Evolutionary conservation across 2,329 filamentous ascomycete genomes (phyloP).

Genomic region (Didymella lethalis): DNA sequence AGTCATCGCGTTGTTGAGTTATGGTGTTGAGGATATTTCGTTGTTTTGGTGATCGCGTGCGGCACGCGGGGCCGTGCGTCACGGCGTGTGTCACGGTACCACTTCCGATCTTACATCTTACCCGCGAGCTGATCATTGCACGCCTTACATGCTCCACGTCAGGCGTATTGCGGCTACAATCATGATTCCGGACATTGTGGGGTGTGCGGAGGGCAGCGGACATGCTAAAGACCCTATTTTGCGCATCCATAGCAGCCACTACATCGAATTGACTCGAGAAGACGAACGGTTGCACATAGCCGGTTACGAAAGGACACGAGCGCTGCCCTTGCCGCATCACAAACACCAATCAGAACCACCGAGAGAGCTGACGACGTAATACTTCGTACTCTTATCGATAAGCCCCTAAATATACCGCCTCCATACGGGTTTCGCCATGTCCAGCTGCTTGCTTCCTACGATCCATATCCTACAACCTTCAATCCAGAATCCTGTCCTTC

Average conservation of each 20-base stretch:
- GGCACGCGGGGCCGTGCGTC: too few species aligned
- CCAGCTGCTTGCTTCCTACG: constrained; percentile 12
- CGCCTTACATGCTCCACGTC: constrained; percentile 7
- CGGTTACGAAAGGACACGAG: constrained; percentile 11
- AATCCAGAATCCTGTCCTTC: constrained; percentile 6
- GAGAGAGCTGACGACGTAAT: constrained; percentile 10
- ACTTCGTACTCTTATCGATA: constrained; percentile 3
- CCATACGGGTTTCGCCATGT: constrained; percentile 8
- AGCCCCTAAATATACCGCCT: constrained; percentile 4
- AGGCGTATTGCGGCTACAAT: constrained; percentile 2
- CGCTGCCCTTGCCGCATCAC: background rate
- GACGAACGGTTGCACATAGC: background rate
- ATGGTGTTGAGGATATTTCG: too few species aligned
- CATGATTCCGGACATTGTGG: constrained; percentile 16
- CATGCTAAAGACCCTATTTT: constrained; percentile 11
- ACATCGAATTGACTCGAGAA: background rate
- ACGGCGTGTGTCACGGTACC: too few species aligned
- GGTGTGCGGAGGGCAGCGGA: background rate
- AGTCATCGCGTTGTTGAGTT: too few species aligned
- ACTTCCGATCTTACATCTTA: constrained; percentile 7
- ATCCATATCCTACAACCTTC: constrained; percentile 16
- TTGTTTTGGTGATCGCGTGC: too few species aligned
- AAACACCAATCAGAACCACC: constrained; percentile 5
- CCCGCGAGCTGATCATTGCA: constrained; percentile 3
- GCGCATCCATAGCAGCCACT: background rate